Evolutionary conservation across 2,329 filamentous ascomycete genomes (phyloP).

Genomic region (Pseudocercospora fuligena): DNA sequence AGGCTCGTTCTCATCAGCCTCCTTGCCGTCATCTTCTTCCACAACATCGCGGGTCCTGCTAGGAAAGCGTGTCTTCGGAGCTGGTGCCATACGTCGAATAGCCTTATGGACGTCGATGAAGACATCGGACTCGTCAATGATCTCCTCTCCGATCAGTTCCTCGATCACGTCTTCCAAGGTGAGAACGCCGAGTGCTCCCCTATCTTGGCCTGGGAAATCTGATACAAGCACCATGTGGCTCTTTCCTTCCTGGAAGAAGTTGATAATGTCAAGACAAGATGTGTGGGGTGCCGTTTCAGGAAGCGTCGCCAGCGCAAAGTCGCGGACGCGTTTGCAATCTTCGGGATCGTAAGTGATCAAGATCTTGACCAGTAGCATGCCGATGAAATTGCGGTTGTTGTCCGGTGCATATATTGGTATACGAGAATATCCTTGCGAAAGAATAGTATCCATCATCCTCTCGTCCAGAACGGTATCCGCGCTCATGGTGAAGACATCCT

Average conservation of each 20-base stretch:
- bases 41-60: constrained; percentile 27
- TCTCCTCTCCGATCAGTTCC: constrained; percentile 98
- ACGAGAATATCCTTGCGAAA: constrained; percentile 91
- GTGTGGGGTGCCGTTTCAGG: constrained; percentile 95
- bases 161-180: constrained; percentile 98
- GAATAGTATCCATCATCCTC: constrained; percentile 88
- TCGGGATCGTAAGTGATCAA: constrained; percentile 98
- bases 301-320: constrained; percentile 90
- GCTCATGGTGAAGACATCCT: constrained; percentile 96
- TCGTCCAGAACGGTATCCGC: constrained; percentile 92
- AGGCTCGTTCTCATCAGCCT: constrained; percentile 37
- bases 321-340: constrained; percentile 81
- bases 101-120: constrained; percentile 99
- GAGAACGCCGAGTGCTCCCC: constrained; percentile 89
- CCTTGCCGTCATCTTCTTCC: constrained; percentile 30
- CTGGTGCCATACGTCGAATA: constrained; percentile 84
- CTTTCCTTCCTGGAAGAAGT: constrained; percentile 99
- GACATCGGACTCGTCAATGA: constrained; percentile 97
- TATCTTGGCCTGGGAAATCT: constrained; percentile 84
- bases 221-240: constrained; percentile 98
- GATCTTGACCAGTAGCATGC: constrained; percentile 98
- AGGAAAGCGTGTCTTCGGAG: constrained; percentile 66
- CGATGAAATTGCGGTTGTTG: constrained; percentile 85
- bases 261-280: constrained; percentile 96
- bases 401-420: constrained; percentile 92